Percentiles rank a stretch among this genome's conserved stretches.
Evolutionary conservation across 768 basidiomycete genomes (phyloP).

Genomic region (Mrakia hoshinonis): DNA sequence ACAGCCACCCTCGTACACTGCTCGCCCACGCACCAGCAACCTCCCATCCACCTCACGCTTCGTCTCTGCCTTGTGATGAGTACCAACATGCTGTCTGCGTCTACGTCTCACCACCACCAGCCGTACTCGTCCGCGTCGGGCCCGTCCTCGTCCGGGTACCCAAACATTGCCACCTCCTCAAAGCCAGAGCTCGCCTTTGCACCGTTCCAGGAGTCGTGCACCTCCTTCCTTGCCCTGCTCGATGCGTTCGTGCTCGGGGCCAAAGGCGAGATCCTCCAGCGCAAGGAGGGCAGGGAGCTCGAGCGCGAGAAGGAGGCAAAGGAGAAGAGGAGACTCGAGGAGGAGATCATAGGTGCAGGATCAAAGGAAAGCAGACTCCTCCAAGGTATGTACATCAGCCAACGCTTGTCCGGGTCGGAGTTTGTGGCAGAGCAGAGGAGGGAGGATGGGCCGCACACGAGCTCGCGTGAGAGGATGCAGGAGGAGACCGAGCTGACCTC

Average conservation of each 20-base stretch:
- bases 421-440: neutral
- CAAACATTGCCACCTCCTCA: neutral
- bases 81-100: conserved; percentile 17
- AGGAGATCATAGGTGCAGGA: conserved; percentile 24
- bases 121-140: neutral
- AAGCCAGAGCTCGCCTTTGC: conserved; percentile 19
- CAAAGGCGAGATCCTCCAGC: conserved; percentile 29
- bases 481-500: neutral
- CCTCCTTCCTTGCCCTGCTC: conserved; percentile 26
- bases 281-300: conserved; percentile 20
- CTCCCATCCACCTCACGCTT: neutral
- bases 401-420: neutral
- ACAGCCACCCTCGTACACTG: too few relatives aligned
- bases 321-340: conserved; percentile 23
- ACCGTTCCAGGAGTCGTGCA: conserved; percentile 22
- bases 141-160: neutral
- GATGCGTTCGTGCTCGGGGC: conserved; percentile 27
- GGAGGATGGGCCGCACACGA: neutral
- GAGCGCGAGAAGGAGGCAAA: conserved; percentile 13
- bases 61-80: neutral
- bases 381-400: neutral
- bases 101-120: neutral
- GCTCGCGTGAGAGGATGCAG: neutral
- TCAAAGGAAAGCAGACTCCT: conserved; percentile 21
- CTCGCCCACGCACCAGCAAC: neutral